phyloP scores from a whole-genome alignment of 768 basidiomycete genomes.

The Rhizopogon rudus region DNA sequence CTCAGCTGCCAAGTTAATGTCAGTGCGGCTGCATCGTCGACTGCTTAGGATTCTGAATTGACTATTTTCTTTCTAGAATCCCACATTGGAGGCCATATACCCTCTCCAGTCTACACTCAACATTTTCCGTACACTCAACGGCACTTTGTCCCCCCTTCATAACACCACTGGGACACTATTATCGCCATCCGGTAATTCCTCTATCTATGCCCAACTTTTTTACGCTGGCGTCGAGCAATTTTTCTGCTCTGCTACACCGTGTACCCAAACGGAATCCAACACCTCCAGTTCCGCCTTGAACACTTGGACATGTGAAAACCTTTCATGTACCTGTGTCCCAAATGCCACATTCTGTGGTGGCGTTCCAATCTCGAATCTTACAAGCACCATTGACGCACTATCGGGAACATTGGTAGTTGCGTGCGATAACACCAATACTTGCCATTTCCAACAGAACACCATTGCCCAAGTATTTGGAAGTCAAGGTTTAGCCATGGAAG shows the following conservation, averaged over 20 bases:
- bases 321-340: constrained; percentile 69
- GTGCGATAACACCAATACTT: constrained; percentile 59
- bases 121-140: constrained; percentile 71
- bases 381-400: constrained; percentile 59
- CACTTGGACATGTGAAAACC: constrained; percentile 65
- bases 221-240: constrained; percentile 88
- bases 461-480: constrained; percentile 71
- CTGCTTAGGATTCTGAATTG: neutral
- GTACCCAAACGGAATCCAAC: constrained; percentile 50
- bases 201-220: constrained; percentile 65
- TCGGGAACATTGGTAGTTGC: constrained; percentile 60
- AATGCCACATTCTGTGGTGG: constrained; percentile 76
- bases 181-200: constrained; percentile 49
- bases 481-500: constrained; percentile 63
- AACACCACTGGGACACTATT: constrained; percentile 22
- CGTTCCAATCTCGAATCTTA: constrained; percentile 40
- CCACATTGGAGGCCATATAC: constrained; percentile 74
- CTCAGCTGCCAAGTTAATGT: constrained; percentile 84
- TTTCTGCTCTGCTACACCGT: constrained; percentile 70
- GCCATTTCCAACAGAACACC: constrained; percentile 70
- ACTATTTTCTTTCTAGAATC: constrained; percentile 49
- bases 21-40: constrained; percentile 23
- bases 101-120: constrained; percentile 70
- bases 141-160: constrained; percentile 57
- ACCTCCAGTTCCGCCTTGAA: constrained; percentile 34